A percentile compares a stretch with the other conserved stretches of the same genome.
phyloP scores from a whole-genome alignment of 2,329 filamentous ascomycete species.

The Cladosporium sp. region DNA sequence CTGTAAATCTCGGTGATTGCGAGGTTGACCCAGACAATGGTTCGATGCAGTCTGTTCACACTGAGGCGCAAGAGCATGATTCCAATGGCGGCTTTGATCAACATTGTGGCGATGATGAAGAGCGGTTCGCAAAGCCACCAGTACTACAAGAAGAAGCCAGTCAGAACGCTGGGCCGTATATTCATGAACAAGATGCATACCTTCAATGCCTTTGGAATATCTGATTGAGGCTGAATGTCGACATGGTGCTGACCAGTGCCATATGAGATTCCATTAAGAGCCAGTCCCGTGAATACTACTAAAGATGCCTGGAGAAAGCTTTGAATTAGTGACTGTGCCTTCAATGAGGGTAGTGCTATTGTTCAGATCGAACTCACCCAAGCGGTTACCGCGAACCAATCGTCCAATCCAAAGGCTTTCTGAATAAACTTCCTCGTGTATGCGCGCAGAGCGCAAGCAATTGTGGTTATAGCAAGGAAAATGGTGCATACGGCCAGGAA shows the following conservation, averaged over 20 bases:
- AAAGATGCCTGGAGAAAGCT: background rate
- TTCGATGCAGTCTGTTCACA: constrained; percentile 11
- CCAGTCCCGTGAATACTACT: constrained; percentile 35
- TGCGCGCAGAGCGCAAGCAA: background rate
- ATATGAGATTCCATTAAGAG: constrained; percentile 35
- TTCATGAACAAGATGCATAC: constrained; percentile 12
- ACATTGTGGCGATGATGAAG: constrained; percentile 18
- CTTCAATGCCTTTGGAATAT: constrained; percentile 18
- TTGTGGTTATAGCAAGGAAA: background rate
- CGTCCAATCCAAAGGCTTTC: constrained; percentile 8
- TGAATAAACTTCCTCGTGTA: constrained; percentile 1
- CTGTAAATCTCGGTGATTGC: constrained; percentile 16
- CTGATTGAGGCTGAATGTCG: constrained; percentile 25
- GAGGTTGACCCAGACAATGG: constrained; percentile 14
- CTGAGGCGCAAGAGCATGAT: constrained; percentile 17
- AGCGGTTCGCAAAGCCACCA: constrained; percentile 35
- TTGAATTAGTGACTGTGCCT: background rate
- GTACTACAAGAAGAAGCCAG: constrained; percentile 24
- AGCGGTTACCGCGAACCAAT: background rate
- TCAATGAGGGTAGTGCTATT: background rate
- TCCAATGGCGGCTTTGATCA: constrained; percentile 18
- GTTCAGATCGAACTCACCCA: background rate
- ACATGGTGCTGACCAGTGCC: constrained; percentile 36
- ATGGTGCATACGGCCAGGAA: constrained; percentile 3
- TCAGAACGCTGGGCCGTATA: background rate